Base-by-base conservation (phyloP, 768 basidiomycete species). In the Daedaleopsis nitida region DNA sequence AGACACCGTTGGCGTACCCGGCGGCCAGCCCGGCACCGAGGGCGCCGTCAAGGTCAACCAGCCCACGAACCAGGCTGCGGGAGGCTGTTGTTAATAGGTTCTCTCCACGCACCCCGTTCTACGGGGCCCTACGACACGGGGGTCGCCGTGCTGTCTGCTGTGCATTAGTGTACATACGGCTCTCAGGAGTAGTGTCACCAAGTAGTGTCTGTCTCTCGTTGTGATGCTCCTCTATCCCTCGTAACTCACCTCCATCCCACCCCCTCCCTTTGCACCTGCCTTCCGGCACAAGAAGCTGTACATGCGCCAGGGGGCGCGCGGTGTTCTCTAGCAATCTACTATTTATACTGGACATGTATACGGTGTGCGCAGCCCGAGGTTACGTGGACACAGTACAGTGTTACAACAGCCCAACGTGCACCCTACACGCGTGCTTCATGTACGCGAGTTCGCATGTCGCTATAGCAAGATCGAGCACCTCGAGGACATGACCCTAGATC, bases 1-100 rank as follows among this genome's bases (percentile, higher is more conserved):
- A 23, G 90, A 91, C 50, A 79, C 79, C 23, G 74, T 77, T 21
- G 78, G 76, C 43, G 71, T 81, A 14, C 32, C 72, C 1, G 68
- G 72, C 19, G 75, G 72, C 37, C 73, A 75, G 44, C 52, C 79
- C 37, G 69, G 76, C n/a, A 68, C 76, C 16, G 81, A 84, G 43
- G 87, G 85, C 38, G 83, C 87, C 19, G 83, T 91, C 48, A 83
- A 83, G 64, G 87, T 89, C 65, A 86, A 84, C 68, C 86, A 86
- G 68, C 84, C 86, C 43, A 69, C 79, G 49, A 68, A 62, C 23
- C 80, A 80, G 67, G 63, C 76, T 39, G 58, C 76, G n/a, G 68
- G 70, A 42, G 78, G 80, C 21, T 91, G 89, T 66, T 86, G 87
- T 71, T 83, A 38, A 35, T 45, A 47, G 51, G 23, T 14, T 8